phyloP scores from a whole-genome alignment of 139 green algal species.

The Microglena sp. region DNA sequence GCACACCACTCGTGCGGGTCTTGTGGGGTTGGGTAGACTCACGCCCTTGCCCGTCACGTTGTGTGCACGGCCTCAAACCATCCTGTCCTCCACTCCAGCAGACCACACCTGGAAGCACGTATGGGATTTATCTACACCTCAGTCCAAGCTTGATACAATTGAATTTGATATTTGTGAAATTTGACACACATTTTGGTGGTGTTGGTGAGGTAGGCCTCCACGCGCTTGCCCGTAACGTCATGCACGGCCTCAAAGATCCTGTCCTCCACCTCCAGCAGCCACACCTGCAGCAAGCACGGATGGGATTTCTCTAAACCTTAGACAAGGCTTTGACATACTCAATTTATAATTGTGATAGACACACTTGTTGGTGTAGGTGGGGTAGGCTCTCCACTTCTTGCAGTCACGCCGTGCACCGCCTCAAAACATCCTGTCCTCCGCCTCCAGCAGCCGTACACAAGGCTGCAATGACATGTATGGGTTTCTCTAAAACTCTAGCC shows the following conservation, averaged over 20 bases:
- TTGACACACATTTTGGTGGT: slow-evolving; percentile 40
- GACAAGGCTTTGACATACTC: too few relatives aligned
- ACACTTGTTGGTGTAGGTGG: too few relatives aligned
- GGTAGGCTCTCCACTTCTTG: not conserved
- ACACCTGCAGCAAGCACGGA: not conserved
- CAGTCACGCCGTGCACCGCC: not conserved
- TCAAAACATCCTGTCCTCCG: not conserved
- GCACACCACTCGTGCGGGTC: slow-evolving; percentile 49
- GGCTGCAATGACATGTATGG: too few relatives aligned
- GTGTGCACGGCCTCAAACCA: slow-evolving; percentile 50
- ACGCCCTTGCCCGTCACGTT: slow-evolving; percentile 24
- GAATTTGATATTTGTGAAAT: too few relatives aligned
- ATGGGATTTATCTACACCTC: too few relatives aligned
- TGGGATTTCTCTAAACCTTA: too few relatives aligned
- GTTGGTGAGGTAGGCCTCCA: slow-evolving; percentile 30
- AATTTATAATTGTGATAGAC: too few relatives aligned
- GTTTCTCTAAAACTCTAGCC: too few relatives aligned
- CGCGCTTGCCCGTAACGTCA: slow-evolving; percentile 17
- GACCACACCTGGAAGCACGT: not conserved
- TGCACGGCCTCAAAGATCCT: slow-evolving; percentile 54
- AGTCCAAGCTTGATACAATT: too few relatives aligned
- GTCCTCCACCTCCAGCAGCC: slow-evolving; percentile 28
- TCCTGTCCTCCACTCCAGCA: slow-evolving; percentile 25
- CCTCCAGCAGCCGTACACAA: slow-evolving; percentile 59
- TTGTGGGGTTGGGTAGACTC: slow-evolving; percentile 29